Evolutionary conservation across 163 green algal genomes (phyloP), one percentile per base, ranked within the genome.

Genomic region (Volvox carteri): DNA sequence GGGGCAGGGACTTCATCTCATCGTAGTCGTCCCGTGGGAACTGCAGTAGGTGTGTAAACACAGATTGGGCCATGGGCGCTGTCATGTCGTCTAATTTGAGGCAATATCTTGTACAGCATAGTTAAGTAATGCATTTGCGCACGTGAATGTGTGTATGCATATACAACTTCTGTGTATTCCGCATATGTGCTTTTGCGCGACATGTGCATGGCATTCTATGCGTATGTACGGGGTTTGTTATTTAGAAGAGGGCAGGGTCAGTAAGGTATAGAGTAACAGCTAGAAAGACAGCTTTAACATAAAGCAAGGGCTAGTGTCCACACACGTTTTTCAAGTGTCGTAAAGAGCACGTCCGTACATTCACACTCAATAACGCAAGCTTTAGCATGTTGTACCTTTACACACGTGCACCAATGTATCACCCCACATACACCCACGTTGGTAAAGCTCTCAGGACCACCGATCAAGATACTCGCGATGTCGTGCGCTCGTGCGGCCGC

Each of bases 401-500:
- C 50, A 60, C 14, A 12, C 50, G 50, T 60, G 14, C 50, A 60
- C 12, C 50, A 60, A 16, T 16, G 14, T 12, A 14, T 25, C 2
- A 0, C 14, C 84, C 46, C 35, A 39, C 68, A 42, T 56, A 58
- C 39, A 28, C 78, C 93, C 83, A 96, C 95, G 74, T 98, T 99
- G 60, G 94, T 92, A 21, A 80, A 87, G 3, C 95, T 93, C 0
- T 83, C 33, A 0, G 54, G 4, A 25, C 96, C 95, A 85, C 94
- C 95, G 84, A 94, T 97, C 9, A 94, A 93, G 5, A 98, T 85
- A 6, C 95, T 94, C 3, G 96, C 97, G 19, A 93, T 92, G 93
- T 99, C 97, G 90, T 99, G 99, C 0, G 96, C 95, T 0, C 93
- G 79, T 0, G 96, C 96, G 0, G 97, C 97, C 35, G 97, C 92